Base-by-base conservation (phyloP, 2,329 filamentous ascomycete genomes). In the Cladosporium sphaerospermum region DNA sequence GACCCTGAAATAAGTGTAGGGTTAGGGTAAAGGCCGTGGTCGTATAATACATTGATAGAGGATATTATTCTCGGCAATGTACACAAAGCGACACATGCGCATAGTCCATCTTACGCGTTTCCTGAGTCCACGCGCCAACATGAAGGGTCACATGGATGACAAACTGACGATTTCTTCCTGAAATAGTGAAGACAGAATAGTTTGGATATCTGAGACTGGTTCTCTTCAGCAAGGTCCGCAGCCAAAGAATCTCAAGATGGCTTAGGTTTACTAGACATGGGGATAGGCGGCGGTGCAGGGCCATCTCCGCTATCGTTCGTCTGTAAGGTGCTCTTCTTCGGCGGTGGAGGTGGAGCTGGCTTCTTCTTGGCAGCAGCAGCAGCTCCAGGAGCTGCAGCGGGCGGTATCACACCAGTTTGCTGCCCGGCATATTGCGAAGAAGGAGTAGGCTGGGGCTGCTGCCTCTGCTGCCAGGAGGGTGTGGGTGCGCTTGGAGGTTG, bases 391-490 rank as follows among this genome's bases (percentile, higher is more conserved):
- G 66, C 56, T 37, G 57, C 58, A 41, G 55, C 34, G 11, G 49
- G 55, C 32, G 56, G 50, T 23, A 56, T 54, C 9, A 60, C 40
- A 39, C 65, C 72, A n/a, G 69, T 72, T 57, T 77, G 78, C 45
- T 80, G 67, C 31, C 71, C 73, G 13, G 75, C 70, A 6, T 46
- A 47, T 11, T 28, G 43, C 3, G 40, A 5, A 10, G 41, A 19
- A 19, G 48, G 19, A 13, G 13, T 52, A 19, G 28, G 23, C 23
- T 31, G 23, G 23, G 23, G 23, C 19, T 46, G 33, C 14, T 80
- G 78, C 61, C 81, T 80, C 55, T 88, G 79, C 2, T 79, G 78
- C 73, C 80, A 83, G 0, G 82, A 80, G 2, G 83, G 84, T 14
- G 82, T 82, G 55, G 76, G 70, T 11, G 61, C 56, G 23, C 23